Evolutionary conservation across 306 rosid genomes (phyloP).

Genomic region (Malus sieversii): DNA sequence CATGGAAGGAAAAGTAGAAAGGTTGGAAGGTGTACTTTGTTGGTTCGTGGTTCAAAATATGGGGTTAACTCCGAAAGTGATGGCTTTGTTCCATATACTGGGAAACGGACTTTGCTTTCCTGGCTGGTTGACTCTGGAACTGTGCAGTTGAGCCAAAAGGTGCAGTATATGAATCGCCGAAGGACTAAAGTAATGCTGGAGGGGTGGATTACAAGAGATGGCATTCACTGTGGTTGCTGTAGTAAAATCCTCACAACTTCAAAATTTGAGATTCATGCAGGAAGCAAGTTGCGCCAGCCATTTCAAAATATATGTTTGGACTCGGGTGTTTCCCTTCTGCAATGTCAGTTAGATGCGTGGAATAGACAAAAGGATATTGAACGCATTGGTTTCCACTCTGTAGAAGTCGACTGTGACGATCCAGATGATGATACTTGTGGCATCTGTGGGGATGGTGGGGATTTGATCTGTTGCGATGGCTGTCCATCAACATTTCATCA

Average conservation of each 20-base stretch:
- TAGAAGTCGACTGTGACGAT: conserved; percentile 72
- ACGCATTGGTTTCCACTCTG: conserved; percentile 56
- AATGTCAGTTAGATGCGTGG: conserved; percentile 91
- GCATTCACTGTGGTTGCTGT: conserved; percentile 93
- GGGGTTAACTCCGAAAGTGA: conserved; percentile 66
- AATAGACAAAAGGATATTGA: conserved; percentile 57
- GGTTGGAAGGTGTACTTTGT: conserved; percentile 69
- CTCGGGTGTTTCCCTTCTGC: conserved; percentile 86
- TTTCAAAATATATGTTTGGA: conserved; percentile 86
- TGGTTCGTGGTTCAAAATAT: conserved; percentile 70
- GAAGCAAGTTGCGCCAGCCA: conserved; percentile 84
- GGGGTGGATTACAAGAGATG: conserved; percentile 96
- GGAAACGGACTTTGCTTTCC: conserved; percentile 83
- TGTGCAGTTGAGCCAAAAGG: conserved; percentile 80
- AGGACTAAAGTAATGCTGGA: conserved; percentile 70
- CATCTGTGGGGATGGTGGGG: conserved; percentile 94
- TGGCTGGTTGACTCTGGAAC: conserved; percentile 83
- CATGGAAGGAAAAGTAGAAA: conserved; percentile 72
- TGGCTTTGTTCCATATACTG: conserved; percentile 86
- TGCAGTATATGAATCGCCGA: conserved; percentile 74
- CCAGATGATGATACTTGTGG: conserved; percentile 97
- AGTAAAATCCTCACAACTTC: conserved; percentile 89
- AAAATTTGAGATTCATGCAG: conserved; percentile 95
- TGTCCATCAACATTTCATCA: conserved; percentile 97
- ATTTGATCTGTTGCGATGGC: conserved; percentile 90